Evolutionary conservation across 345 rosid species (phyloP).

Genomic region (Populus ilicifolia): DNA sequence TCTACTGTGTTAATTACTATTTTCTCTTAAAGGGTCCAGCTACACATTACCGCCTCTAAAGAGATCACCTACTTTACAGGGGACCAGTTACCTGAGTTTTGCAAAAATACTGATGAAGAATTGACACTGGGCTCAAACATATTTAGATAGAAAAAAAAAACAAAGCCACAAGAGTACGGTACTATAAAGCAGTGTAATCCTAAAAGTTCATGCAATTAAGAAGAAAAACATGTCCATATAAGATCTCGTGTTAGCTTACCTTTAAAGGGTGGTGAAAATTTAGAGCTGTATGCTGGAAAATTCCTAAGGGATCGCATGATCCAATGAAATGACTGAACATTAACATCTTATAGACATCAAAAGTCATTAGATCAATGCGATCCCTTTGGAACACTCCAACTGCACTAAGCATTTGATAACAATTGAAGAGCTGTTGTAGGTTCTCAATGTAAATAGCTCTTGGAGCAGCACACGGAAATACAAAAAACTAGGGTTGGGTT

Average conservation of each 20-base stretch:
- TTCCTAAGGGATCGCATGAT: conserved; percentile 73
- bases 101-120: neutral
- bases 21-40: neutral
- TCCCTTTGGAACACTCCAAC: conserved; percentile 68
- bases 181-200: too few relatives aligned
- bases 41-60: neutral
- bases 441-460: neutral
- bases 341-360: neutral
- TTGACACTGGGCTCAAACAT: neutral
- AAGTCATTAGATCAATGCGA: conserved; percentile 58
- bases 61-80: neutral
- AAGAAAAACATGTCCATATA: neutral
- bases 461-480: neutral
- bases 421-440: neutral
- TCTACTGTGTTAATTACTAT: neutral
- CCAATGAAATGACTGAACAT: conserved; percentile 18
- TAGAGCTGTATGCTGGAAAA: conserved; percentile 42
- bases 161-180: neutral
- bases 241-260: neutral
- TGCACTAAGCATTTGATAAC: conserved; percentile 28
- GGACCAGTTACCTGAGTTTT: neutral
- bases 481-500: neutral
- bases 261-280: neutral
- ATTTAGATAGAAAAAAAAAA: neutral
- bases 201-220: neutral